Percentiles rank a stretch among this genome's conserved stretches.
Evolutionary conservation across 106 monocot genomes (phyloP).

Genomic region (Alisma plantagoaquatica): DNA sequence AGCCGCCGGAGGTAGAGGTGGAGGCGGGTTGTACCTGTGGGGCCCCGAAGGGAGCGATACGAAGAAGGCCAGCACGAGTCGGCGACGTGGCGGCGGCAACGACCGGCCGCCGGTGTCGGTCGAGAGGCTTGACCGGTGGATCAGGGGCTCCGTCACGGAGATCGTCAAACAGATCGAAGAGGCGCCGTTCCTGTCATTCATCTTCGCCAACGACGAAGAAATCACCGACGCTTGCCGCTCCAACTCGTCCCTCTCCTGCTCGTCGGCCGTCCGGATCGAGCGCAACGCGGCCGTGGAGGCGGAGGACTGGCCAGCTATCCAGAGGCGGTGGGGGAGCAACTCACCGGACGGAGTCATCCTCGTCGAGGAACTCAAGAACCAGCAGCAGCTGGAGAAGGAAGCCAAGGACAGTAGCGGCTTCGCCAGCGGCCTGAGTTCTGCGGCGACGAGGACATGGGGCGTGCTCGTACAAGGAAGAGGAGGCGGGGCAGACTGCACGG

Average conservation of each 20-base stretch:
- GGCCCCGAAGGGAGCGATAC: too few species aligned
- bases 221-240: background rate
- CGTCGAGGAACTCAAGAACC: slow-evolving; percentile 34
- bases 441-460: slow-evolving; percentile 36
- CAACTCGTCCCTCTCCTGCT: too few species aligned
- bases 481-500: slow-evolving; percentile 36
- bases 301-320: slow-evolving; percentile 39
- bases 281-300: slow-evolving; percentile 22
- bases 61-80: too few species aligned
- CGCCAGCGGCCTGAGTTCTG: background rate
- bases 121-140: slow-evolving; percentile 59
- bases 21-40: too few species aligned
- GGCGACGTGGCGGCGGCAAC: too few species aligned
- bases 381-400: background rate
- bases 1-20: too few species aligned
- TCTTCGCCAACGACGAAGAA: slow-evolving; percentile 15
- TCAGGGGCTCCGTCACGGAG: slow-evolving; percentile 48
- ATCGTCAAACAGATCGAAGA: slow-evolving; percentile 60
- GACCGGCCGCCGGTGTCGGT: slow-evolving; percentile 8
- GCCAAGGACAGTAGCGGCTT: background rate
- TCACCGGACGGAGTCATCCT: slow-evolving; percentile 61
- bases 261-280: slow-evolving; percentile 30
- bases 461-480: slow-evolving; percentile 65
- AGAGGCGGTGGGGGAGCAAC: slow-evolving; percentile 27
- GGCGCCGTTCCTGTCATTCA: slow-evolving; percentile 52